These are phyloP conservation scores for Cordyceps militaris DNA, from an alignment of 2,329 filamentous ascomycete genomes.

Conservation along the genomic window DNA sequence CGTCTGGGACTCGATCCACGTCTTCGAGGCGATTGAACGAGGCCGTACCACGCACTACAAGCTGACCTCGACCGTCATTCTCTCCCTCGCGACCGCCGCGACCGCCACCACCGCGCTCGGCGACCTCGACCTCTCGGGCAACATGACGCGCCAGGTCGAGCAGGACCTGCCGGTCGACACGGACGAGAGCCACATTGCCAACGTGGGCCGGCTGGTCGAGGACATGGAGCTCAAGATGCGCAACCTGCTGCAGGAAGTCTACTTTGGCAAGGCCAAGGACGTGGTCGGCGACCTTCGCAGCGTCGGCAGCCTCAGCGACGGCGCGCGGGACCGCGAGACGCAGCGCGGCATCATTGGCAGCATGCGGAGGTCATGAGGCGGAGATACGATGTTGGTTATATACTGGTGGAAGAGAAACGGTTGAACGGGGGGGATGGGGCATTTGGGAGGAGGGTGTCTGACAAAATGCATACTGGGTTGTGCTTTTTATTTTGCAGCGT, in stretches of 20 bases:
- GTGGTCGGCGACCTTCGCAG: slow-evolving; percentile 93
- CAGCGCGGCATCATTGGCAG: slow-evolving; percentile 81
- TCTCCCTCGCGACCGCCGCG: slow-evolving; percentile 63
- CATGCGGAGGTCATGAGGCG: slow-evolving; percentile 37
- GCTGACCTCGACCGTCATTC: slow-evolving; percentile 91
- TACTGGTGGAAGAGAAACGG: not conserved
- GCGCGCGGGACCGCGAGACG: slow-evolving; percentile 72
- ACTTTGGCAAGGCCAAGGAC: slow-evolving; percentile 99
- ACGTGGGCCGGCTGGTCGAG: slow-evolving; percentile 89
- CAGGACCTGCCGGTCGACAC: slow-evolving; percentile 82
- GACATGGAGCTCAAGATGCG: slow-evolving; percentile 99
- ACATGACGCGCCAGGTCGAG: slow-evolving; percentile 97
- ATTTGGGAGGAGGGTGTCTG: not conserved
- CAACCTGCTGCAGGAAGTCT: slow-evolving; percentile 95
- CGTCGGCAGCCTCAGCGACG: slow-evolving; percentile 74
- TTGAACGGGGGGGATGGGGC: not conserved
- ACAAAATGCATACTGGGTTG: not conserved
- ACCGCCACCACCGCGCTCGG: slow-evolving; percentile 51
- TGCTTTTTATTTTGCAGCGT: not conserved
- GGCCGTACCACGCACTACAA: slow-evolving; percentile 93
- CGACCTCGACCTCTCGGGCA: slow-evolving; percentile 86
- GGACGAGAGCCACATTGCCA: slow-evolving; percentile 89
- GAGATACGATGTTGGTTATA: no score
- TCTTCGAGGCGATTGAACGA: slow-evolving; percentile 92
- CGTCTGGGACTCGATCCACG: slow-evolving; percentile 97